These are phyloP conservation scores for Barnettozyma californica DNA, from an alignment of 805 yeast species.

Conservation along the genomic window DNA sequence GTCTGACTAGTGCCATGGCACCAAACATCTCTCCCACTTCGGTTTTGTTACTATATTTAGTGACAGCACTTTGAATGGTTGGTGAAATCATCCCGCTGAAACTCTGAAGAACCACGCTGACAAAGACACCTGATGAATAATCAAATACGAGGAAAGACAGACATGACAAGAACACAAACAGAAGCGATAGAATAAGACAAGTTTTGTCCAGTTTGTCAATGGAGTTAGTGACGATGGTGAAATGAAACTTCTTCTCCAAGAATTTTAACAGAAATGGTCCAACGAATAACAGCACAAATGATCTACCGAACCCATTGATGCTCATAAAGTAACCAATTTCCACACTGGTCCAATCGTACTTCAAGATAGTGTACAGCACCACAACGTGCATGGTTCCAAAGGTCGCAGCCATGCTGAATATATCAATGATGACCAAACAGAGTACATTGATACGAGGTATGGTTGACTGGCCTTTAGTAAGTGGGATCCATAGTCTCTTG, in stretches of 20 bases:
- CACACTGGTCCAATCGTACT: conserved; percentile 20
- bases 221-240: background rate
- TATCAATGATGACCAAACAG: conserved; percentile 17
- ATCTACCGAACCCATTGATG: conserved; percentile 20
- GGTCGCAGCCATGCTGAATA: conserved; percentile 20
- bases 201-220: conserved; percentile 6
- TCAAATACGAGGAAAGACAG: background rate
- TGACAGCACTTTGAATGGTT: conserved; percentile 16
- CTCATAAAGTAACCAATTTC: conserved; percentile 25
- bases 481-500: conserved; percentile 18
- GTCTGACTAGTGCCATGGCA: conserved; percentile 19
- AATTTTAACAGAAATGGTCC: conserved; percentile 13
- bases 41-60: conserved; percentile 15
- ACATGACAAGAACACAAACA: conserved; percentile 7
- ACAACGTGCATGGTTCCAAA: conserved; percentile 20
- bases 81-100: conserved; percentile 19
- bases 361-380: conserved; percentile 16
- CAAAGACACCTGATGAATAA: conserved; percentile 8
- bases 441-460: conserved; percentile 20
- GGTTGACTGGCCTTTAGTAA: conserved; percentile 10
- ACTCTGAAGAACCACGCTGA: conserved; percentile 17
- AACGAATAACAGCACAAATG: conserved; percentile 13
- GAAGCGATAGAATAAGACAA: conserved; percentile 1
- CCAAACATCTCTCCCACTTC: conserved; percentile 23
- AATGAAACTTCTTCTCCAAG: background rate